Base-by-base conservation (phyloP, 2,329 filamentous ascomycete species). In the Herpotrichia juniperi region DNA sequence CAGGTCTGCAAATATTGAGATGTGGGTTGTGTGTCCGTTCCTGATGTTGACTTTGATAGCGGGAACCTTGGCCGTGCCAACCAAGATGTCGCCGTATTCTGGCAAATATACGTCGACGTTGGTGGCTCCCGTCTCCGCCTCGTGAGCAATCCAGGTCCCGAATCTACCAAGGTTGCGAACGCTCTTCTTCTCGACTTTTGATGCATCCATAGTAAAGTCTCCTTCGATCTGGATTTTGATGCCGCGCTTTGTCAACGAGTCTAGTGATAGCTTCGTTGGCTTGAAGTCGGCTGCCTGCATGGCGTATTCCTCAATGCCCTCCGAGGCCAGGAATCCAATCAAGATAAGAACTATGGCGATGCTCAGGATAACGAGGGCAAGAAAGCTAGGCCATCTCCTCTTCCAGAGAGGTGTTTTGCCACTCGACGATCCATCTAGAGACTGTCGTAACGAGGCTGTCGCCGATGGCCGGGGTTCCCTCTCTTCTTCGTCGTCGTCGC, bases 261-360 rank as follows among this genome's bases (percentile, higher is more conserved):
- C 89, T 53, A 99, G 86, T 1, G 92, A 91, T 17, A 99, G 76
- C 60, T 87, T 89, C 5, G 88, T 92, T 1, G 94, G 91, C 67
- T 93, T 86, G 59, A 99, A 84, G 16, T 93, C 86, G 21, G 88
- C 82, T 2, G 93, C 91, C 72, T 93, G 82, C 74, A 93, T 88
- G 43, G 89, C 90, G 74, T 99, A 99, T 68, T 91, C 84, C 74
- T 96, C 86, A 10, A 96, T 85, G 7, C 88, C 85, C 14, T 88
- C 86, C 1, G 93, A 93, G 0, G 89, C 84, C 48, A 96, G 83
- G 75, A 96, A 96, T 14, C 87, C 91, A 50, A 93, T 89, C 75
- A 97, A 86, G 61, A 96, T 91, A 24, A 81, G 71, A 19, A 93
- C 63, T 5, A 88, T 79, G 6, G 87, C 65, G 1, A 84, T 60